Base-by-base conservation (phyloP, 2,329 filamentous ascomycete genomes). In the Apiospora marii region DNA sequence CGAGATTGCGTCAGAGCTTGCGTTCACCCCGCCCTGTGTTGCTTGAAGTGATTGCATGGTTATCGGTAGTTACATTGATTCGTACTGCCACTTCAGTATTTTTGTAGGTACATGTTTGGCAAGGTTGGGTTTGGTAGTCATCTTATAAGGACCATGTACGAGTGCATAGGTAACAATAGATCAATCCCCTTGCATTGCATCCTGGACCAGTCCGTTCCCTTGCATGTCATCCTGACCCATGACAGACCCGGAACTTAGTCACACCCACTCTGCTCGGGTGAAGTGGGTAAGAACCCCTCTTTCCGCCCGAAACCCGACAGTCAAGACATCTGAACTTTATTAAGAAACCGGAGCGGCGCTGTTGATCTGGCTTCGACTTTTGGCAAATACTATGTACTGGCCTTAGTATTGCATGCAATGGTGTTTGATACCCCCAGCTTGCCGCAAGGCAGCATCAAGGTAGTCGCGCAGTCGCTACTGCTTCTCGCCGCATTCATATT, bases 241-340 rank as follows among this genome's bases (percentile, higher is more conserved):
- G 16, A 37, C 53, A n/a, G 27, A 61, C 12, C 27, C 53, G 27
- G 53, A 22, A 41, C 37, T 41, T 41, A 34, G 53, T 12, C 27
- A 16, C 27, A 22, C 6, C 53, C 53, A 16, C 30, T 34, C 19
- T 37, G 19, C 7, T n/a, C 58, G 34, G 58, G n/a, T 22, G 34
- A 22, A 41, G 58, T 64, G 58, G 30, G 22, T 64, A 64, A 41
- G 19, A 41, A 64, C 58, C 58, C 58, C 58, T n/a, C 58, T 41
- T 64, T 41, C 58, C 30, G 6, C n/a, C 58, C 58, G 58, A 13
- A 41, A 5, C 22, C 22, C 34, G 30, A n/a, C 3, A 24, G 19
- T n/a, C 58, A 1, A n/a, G 8, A 34, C 19, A n/a, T 22, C 10
- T 37, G 4, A 22, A n/a, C 19, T n/a, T 41, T 10, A 19, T 22